Conservation (phyloP, 2,329 filamentous ascomycete species). For the Fusarium coffeatum region DNA sequence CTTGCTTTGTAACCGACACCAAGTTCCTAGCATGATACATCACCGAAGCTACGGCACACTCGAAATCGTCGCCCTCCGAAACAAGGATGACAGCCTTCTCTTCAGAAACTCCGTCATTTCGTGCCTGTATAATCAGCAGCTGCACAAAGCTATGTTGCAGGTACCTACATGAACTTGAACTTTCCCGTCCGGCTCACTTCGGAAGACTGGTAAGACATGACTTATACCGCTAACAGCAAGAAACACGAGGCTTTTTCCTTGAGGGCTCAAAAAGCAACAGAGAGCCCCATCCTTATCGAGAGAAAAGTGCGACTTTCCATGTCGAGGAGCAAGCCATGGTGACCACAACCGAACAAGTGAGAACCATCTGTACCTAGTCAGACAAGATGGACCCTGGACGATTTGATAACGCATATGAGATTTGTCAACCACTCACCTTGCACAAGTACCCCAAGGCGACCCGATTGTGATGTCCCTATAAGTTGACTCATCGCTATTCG, state of each 20-base stretch:
- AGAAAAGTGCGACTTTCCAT: slow-evolving; percentile 74
- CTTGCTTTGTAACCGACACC: slow-evolving; percentile 54
- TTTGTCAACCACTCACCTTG: slow-evolving; percentile 57
- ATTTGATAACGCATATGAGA: not conserved
- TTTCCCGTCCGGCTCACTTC: slow-evolving; percentile 71
- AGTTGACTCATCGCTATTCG: slow-evolving; percentile 68
- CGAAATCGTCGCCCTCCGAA: slow-evolving; percentile 77
- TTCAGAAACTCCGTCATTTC: slow-evolving; percentile 72
- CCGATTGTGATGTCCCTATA: slow-evolving; percentile 70
- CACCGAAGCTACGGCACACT: slow-evolving; percentile 79
- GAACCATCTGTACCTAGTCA: slow-evolving; percentile 72
- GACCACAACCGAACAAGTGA: slow-evolving; percentile 81
- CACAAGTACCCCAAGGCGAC: slow-evolving; percentile 66
- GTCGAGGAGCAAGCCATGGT: slow-evolving; percentile 90
- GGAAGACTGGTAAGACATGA: slow-evolving; percentile 76
- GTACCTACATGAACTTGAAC: slow-evolving; percentile 71
- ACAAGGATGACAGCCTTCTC: slow-evolving; percentile 73
- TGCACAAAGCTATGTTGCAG: not conserved
- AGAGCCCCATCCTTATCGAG: slow-evolving; percentile 83
- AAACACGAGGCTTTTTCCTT: slow-evolving; percentile 81
- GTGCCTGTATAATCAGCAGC: slow-evolving; percentile 55
- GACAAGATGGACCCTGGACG: not conserved
- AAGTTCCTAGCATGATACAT: slow-evolving; percentile 86
- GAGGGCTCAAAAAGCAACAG: slow-evolving; percentile 77
- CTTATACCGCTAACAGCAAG: slow-evolving; percentile 81